phyloP scores from a whole-genome alignment of 139 green algal species.

The Coelastrella sp. region DNA sequence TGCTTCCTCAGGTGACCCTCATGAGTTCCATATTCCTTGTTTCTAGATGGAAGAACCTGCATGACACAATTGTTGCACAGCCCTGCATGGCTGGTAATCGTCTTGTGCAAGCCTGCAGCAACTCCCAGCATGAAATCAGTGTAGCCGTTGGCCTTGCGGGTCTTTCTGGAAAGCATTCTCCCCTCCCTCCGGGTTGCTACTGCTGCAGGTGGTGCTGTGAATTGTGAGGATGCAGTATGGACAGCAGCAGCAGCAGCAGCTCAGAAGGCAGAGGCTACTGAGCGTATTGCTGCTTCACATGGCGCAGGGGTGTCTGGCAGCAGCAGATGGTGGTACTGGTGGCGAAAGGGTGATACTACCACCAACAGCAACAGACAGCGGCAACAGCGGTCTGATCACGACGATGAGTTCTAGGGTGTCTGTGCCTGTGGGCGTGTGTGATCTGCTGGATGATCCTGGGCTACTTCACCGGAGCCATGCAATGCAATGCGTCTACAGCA shows the following conservation, averaged over 20 bases:
- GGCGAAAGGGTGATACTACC: not conserved
- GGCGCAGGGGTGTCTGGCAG: not conserved
- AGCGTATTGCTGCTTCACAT: not conserved
- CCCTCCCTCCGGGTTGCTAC: not conserved
- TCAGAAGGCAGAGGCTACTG: not conserved
- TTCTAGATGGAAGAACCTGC: too few relatives aligned
- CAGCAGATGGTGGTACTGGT: slow-evolving; percentile 5
- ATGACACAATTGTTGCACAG: too few relatives aligned
- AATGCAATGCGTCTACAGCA: too few relatives aligned
- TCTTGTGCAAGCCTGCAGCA: not conserved
- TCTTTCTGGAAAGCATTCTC: too few relatives aligned
- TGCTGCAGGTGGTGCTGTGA: not conserved
- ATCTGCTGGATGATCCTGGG: too few relatives aligned
- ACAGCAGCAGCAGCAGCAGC: not conserved
- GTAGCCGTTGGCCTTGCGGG: too few relatives aligned
- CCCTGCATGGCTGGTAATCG: too few relatives aligned
- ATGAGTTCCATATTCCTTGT: too few relatives aligned
- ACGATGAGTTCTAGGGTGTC: not conserved
- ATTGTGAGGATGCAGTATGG: not conserved
- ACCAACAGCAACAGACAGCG: not conserved
- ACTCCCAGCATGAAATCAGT: not conserved
- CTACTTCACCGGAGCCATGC: too few relatives aligned
- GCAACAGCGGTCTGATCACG: not conserved
- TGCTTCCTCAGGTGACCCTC: not conserved
- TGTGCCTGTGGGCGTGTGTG: too few relatives aligned